Evolutionary conservation across 2,329 filamentous ascomycete genomes (phyloP), one percentile per base, ranked within the genome.

Genomic region (Aureobasidium sp.): DNA sequence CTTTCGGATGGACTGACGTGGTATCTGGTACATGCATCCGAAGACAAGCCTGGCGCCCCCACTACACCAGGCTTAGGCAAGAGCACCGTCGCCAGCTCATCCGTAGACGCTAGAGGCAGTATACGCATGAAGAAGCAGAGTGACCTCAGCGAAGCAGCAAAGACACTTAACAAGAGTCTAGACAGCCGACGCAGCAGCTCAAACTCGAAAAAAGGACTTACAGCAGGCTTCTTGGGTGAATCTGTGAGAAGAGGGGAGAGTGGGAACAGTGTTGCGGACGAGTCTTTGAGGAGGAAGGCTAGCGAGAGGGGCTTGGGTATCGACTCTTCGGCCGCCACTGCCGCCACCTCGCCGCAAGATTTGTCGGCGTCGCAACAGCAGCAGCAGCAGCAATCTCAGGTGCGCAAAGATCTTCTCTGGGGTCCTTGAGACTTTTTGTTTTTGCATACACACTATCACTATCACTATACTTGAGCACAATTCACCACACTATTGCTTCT

Each of bases 1-100:
- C 82, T 99, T 14, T 96, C 91, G 0, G 94, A 99, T 69, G 94
- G 94, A 3, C 78, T 99, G 52, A 86, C 93, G 37, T 99, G 94
- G 94, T 97, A 97, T 75, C 83, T 99, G 6, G 87, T 99, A 39
- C 93, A 99, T 71, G 94, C 94, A 0, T 82, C 85, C 1, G 94
- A 99, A 75, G 94, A 99, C 75, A 86, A 91, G 0, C 89, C 89
- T 1, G 92, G 91, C 45, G 81, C 81, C 2, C 94, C 94, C 0
- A 87, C 89, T n/a, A 97, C 93, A 0, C 93, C 94, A 0, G 92
- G 93, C 0, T 82, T 96, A 61, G 90, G 90, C 42, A 96, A 96
- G 74, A 92, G 88, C 66, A 97, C 94, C 0, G 92, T 97, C 17
- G 91, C 91, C 14, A 88, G 90, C 42, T 91, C 90, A 65, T 88